Evolutionary conservation across 2,329 filamentous ascomycete species (phyloP), one percentile per base, ranked within the genome.

Genomic region (Colletotrichum kahawae): DNA sequence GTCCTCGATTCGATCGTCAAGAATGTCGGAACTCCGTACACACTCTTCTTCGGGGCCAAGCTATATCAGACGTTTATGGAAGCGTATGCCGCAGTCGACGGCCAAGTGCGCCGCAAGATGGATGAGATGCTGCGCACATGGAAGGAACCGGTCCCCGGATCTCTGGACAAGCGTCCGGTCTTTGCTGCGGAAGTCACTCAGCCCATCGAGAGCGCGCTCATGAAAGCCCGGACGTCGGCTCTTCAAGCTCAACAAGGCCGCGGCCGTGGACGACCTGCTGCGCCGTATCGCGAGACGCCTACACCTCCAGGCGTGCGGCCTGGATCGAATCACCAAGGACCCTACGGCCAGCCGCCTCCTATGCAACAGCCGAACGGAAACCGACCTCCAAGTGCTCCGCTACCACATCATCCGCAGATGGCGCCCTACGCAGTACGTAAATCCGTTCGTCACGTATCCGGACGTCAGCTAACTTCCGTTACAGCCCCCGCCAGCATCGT

Each of bases 1-100:
- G 95, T 99, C 78, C 93, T 99, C 82, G 97, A 99, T 86, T 98
- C 96, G 18, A 96, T 99, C 76, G 96, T 98, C 82, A 99, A 99
- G 86, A 98, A 99, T 87, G 95, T 99, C 77, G 97, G 97, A 76
- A 98, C 96, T 1, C 97, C 97, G 9, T 99, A 99, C 85, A 98
- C 96, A 0, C 90, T 98, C 14, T 98, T 98, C 84, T 94, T 99
- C 78, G 95, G 96, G 67, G 93, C 95, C 54, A 96, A 96, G 81
- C 91, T 99, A 51, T 98, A 96, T 85, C 92, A 93, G 79, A 98
- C 95, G 6, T 99, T 98, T 82, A 98, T 98, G 95, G 95, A 97
- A 80, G 95, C 97, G 48, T 99, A 98, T 83, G 94, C 94, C 5
- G 91, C 97, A 75, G 96, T 98, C 77, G 95, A 98, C 80, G 90